Evolutionary conservation across 331 rosid species (phyloP), one percentile per base, ranked within the genome.

Genomic region (Quercus lobata): DNA sequence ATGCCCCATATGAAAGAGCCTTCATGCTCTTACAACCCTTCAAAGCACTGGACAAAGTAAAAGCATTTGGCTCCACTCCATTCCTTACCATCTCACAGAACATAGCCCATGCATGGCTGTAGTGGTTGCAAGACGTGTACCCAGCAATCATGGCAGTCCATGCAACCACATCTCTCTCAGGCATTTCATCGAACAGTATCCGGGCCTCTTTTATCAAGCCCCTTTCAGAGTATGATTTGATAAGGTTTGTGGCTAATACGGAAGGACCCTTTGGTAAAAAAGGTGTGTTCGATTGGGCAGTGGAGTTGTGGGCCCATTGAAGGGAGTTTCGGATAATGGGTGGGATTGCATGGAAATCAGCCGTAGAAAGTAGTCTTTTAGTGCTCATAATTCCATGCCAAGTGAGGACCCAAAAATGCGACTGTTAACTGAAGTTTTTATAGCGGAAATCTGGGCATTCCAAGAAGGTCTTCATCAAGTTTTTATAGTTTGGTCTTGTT

Each of bases 131-230:
- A 29, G 93, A 85, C 10, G 86, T 78, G 81, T 87, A 84, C 74
- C 97, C 94, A 46, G 90, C 82, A 70, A 93, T 83, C 94, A 92
- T 90, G 56, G 89, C 87, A 7, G 96, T 93, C 96, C 96, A 92
- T 6, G 92, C 41, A 1, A 92, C 85, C 29, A 88, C 91, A 35
- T 93, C 90, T 84, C 87, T 78, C 0, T 81, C 86, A 35, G 84
- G 79, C 93, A 90, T 92, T 92, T 94, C 88, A n/a, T 92, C 96
- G 79, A 92, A 94, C 93, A 92, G 58, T 16, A 18, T 21, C 37
- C 86, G 91, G 2, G 98, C 97, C 35, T 94, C 89, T 65, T 85
- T 62, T 44, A 81, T 32, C 2, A 72, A 69, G 71, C 94, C 92
- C 25, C 69, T 76, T 4, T 76, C 77, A 1, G 88, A 88, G 46